Evolutionary conservation across 495 filamentous ascomycete species (phyloP).

Genomic region (Annulohypoxylon maeteangense): DNA sequence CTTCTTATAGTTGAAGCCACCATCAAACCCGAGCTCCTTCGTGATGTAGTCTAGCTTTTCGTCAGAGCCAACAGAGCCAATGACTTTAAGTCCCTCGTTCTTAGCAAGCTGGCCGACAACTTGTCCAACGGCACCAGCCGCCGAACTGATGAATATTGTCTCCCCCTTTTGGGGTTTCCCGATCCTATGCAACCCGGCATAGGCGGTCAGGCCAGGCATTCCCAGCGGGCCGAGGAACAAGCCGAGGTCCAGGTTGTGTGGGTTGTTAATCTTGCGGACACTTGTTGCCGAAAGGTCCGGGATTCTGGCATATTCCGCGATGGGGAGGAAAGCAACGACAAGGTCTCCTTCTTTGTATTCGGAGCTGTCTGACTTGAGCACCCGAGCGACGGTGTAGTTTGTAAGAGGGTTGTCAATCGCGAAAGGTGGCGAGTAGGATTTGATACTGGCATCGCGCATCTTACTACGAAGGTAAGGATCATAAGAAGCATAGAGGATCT

Average conservation of each 20-base stretch:
- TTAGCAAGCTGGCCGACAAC: conserved; percentile 88
- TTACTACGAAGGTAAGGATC: conserved; percentile 90
- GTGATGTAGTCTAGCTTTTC: conserved; percentile 74
- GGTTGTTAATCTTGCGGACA: conserved; percentile 65
- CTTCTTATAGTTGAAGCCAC: conserved; percentile 76
- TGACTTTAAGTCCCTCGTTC: conserved; percentile 84
- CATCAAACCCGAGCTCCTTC: conserved; percentile 75
- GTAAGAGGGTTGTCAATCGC: conserved; percentile 65
- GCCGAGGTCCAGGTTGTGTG: conserved; percentile 69
- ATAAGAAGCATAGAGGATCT: conserved; percentile 81
- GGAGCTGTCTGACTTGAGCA: conserved; percentile 71
- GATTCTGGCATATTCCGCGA: conserved; percentile 70
- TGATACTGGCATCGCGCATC: conserved; percentile 59
- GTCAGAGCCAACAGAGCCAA: conserved; percentile 74
- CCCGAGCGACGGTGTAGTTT: conserved; percentile 67
- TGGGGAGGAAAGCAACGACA: conserved; percentile 66
- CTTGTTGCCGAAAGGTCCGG: conserved; percentile 42
- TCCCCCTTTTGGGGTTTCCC: conserved; percentile 88
- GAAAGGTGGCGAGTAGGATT: conserved; percentile 74
- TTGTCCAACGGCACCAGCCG: conserved; percentile 85
- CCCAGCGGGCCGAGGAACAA: conserved; percentile 79
- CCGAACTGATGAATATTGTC: conserved; percentile 86
- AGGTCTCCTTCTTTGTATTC: conserved; percentile 74
- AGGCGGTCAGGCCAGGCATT: conserved; percentile 90
- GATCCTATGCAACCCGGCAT: conserved; percentile 82